Evolutionary conservation across 2,329 filamentous ascomycete genomes (phyloP).

Genomic region (Arthrinium phaeospermum): DNA sequence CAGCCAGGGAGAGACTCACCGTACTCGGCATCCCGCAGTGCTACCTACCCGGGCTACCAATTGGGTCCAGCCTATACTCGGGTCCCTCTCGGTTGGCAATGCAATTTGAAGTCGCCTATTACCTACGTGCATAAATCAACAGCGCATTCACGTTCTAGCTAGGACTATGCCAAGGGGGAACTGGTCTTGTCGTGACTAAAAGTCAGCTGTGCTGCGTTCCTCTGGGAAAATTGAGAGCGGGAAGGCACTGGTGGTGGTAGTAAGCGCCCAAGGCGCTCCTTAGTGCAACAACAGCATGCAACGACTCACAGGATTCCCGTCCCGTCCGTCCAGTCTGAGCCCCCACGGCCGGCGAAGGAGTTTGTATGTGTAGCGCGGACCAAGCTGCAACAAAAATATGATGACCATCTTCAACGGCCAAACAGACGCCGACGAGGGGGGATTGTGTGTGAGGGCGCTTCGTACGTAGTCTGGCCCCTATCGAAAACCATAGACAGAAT

Average conservation of each 20-base stretch:
- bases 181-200: background rate
- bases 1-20: background rate
- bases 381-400: background rate
- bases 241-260: background rate
- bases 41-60: background rate
- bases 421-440: background rate
- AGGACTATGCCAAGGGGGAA: background rate
- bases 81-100: background rate
- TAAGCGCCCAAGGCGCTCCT: slow-evolving; percentile 7
- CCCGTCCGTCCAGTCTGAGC: background rate
- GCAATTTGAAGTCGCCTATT: background rate
- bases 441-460: background rate
- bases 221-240: background rate
- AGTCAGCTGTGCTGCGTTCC: background rate
- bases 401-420: background rate
- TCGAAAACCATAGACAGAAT: background rate
- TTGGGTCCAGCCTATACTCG: background rate
- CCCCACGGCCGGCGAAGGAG: background rate
- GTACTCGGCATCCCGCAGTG: slow-evolving; percentile 3
- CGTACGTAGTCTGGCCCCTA: too few relatives aligned
- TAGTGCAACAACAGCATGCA: slow-evolving; percentile 10
- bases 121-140: background rate
- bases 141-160: background rate
- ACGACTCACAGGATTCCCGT: slow-evolving; percentile 2
- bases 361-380: background rate